Evolutionary conservation across 805 yeast species (phyloP), one percentile per base, ranked within the genome.

Genomic region (Lachancea fermentati): DNA sequence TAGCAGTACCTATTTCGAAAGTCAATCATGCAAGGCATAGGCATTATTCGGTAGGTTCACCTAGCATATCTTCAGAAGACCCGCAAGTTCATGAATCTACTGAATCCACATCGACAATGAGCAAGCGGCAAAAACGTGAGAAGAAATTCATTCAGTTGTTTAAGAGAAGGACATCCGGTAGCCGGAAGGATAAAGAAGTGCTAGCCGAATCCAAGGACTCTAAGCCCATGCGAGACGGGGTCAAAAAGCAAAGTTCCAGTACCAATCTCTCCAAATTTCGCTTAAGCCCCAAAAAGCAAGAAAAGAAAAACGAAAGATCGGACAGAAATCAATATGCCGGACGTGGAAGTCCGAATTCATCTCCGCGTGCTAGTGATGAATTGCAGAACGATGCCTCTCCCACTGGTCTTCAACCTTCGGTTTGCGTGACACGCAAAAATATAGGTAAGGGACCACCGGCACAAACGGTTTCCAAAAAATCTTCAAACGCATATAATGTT

Each of bases 131-230:
- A 30, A 43, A 44, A 9, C 41, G 50, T 9, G 58, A 55, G 35
- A 52, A 56, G 37, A 55, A 55, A 37, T 50, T 57, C 34, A 59
- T 49, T 5, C 55, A 48, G 29, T 36, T 52, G 19, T 52, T 52
- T 29, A 52, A 45, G 36, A 50, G 52, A 22, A 51, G 44, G 30
- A 29, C 41, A 8, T 9, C 41, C 2, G 30, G 35, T 17, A 9
- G 22, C 25, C 16, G 34, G n/a, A 41, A 35, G 30, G 43, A 34
- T 15, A 36, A 28, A 6, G 37, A 33, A 8, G 12, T 35, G 13
- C 34, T 28, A n/a, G 19, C 37, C 22, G 44, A 44, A 8, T 40
- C 30, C 41, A 44, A 38, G 36, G 39, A 13, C 34, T 46, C 3
- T 37, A 45, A 24, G 39, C 39, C 24, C 37, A 31, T 26, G 36